Conservation (phyloP, 2,329 filamentous ascomycete species). For the Dothistroma pini region DNA sequence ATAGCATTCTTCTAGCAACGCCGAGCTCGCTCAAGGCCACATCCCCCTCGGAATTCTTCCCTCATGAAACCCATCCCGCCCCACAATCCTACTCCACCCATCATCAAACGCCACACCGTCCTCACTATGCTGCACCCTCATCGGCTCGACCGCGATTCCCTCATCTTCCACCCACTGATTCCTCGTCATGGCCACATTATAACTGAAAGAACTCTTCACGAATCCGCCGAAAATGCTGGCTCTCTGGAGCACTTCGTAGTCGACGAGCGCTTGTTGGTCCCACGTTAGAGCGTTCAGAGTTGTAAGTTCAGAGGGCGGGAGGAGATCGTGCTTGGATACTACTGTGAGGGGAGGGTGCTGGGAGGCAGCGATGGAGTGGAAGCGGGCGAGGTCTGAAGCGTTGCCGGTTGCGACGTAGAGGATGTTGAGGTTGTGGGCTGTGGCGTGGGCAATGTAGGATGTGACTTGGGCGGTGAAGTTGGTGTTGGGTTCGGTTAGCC, state of each 20-base stretch:
- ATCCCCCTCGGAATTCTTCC: slow-evolving; percentile 22
- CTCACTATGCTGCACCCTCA: slow-evolving; percentile 25
- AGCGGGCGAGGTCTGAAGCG: slow-evolving; percentile 35
- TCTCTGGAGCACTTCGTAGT: slow-evolving; percentile 50
- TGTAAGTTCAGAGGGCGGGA: slow-evolving; percentile 37
- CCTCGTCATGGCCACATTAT: slow-evolving; percentile 47
- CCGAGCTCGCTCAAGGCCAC: neutral
- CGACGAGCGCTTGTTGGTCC: slow-evolving; percentile 51
- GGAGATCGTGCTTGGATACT: slow-evolving; percentile 44
- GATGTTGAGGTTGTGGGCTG: slow-evolving; percentile 28
- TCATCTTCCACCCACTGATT: slow-evolving; percentile 30
- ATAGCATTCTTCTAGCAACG: neutral
- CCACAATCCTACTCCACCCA: slow-evolving; percentile 29
- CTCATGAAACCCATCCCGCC: slow-evolving; percentile 27
- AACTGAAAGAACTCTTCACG: slow-evolving; percentile 46
- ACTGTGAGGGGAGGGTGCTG: slow-evolving; percentile 37
- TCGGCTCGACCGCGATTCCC: slow-evolving; percentile 26
- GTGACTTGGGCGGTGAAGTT: slow-evolving; percentile 38
- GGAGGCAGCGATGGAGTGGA: slow-evolving; percentile 38
- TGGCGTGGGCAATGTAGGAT: slow-evolving; percentile 38
- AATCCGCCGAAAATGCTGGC: slow-evolving; percentile 45
- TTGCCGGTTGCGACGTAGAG: slow-evolving; percentile 48
- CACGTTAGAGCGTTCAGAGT: slow-evolving; percentile 40
- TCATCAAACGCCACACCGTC: slow-evolving; percentile 28
- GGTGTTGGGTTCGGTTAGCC: slow-evolving; percentile 29